A percentile compares a stretch with the other conserved stretches of the same genome.
These are phyloP conservation scores for Alternaria viburni DNA, from an alignment of 2,329 filamentous ascomycete species.

Conservation along the genomic window DNA sequence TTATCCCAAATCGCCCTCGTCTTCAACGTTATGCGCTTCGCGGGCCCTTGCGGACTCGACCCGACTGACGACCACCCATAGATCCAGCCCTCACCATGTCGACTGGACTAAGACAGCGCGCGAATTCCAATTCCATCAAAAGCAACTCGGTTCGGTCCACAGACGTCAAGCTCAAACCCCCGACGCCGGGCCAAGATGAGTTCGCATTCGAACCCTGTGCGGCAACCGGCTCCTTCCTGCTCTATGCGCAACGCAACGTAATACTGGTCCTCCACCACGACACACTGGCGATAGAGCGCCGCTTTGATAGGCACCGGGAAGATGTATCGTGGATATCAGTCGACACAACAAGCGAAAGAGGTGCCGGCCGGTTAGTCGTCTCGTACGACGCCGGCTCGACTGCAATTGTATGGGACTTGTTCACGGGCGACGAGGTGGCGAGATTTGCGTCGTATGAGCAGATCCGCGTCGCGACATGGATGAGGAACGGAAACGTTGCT, in stretches of 20 bases:
- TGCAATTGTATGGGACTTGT: constrained; percentile 94
- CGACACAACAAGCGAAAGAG: constrained; percentile 88
- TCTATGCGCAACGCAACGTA: constrained; percentile 82
- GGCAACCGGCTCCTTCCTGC: constrained; percentile 86
- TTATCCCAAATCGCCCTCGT: constrained; percentile 35
- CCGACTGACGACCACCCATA: constrained; percentile 39
- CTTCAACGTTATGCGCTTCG: constrained; percentile 40
- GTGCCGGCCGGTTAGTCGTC: constrained; percentile 83
- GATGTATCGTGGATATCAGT: constrained; percentile 84
- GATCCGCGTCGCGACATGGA: constrained; percentile 86
- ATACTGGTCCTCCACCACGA: constrained; percentile 93
- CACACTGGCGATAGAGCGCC: constrained; percentile 83
- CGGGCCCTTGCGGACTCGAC: constrained; percentile 27
- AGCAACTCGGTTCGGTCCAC: constrained; percentile 44
- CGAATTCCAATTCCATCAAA: constrained; percentile 44
- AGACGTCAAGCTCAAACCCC: constrained; percentile 47
- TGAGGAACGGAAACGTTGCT: constrained; percentile 94
- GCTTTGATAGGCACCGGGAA: constrained; percentile 83
- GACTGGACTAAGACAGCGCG: constrained; percentile 51
- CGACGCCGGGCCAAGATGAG: constrained; percentile 54
- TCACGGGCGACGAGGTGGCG: constrained; percentile 87
- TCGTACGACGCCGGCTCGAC: constrained; percentile 92
- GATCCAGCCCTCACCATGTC: constrained; percentile 51
- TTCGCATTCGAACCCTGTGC: constrained; percentile 81
- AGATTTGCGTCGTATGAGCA: constrained; percentile 93